Evolutionary conservation across 108 stramenopile species (phyloP), one percentile per base, ranked within the genome.

Genomic region (Aurantiochytrium sp.): DNA sequence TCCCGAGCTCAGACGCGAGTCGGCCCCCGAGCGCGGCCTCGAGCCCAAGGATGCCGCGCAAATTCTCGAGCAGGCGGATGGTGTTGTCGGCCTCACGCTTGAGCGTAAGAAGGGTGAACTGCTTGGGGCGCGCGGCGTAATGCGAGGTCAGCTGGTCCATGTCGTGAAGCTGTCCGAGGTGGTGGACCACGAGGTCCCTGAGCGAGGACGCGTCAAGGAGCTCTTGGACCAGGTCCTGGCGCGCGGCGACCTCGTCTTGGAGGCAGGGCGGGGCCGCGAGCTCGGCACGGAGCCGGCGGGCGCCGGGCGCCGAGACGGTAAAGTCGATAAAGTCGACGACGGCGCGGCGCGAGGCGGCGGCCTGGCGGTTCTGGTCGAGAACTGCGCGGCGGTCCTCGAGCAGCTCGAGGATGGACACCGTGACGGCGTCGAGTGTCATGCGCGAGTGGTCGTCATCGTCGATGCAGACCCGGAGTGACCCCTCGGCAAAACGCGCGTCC

Each of bases 121-220:
- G 39, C 30, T 48, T 81, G 21, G 73, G 73, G 1, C 39, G 45
- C 1, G 45, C 73, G 6, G 73, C 73, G 24, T 81, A 81, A 24
- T 81, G 73, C 73, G 73, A 81, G 2, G 73, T 81, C 15, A 81
- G 45, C 45, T 81, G 73, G 39, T 81, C 73, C 39, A 81, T n/a
- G 30, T 81, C 73, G 45, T 81, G 73, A 12, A 81, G 45, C 17
- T 42, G 12, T 19, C 21, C 24, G 12, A 81, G 73, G 24, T 48
- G 73, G 8, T 81, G 42, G 6, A 17, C 19, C n/a, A 81, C 1
- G 27, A 48, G 39, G 30, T 81, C 73, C 12, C 39, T 6, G 2
- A 81, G 39, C 27, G 73, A 3, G 6, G 21, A 24, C 8, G 21
- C 45, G 6, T 81, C 73, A 2, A 81, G 30, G 8, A 81, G 73